Conservation (phyloP, 164 flowering plant species). For the Macadamia integrifolia region DNA sequence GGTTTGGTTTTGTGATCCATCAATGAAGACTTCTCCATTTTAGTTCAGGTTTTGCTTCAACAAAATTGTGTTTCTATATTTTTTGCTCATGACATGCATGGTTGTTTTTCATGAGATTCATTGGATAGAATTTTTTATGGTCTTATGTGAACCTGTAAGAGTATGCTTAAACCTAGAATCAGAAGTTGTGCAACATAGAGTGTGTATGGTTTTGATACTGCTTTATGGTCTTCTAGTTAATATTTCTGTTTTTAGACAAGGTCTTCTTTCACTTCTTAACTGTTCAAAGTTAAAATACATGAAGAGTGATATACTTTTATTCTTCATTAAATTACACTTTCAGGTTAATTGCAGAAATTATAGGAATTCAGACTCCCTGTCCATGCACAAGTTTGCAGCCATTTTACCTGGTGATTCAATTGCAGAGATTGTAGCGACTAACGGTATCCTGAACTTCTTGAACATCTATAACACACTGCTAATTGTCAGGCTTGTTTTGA, state of each 20-base stretch:
- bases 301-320: background rate
- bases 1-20: too few relatives aligned
- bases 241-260: background rate
- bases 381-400: slow-evolving; percentile 74
- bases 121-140: background rate
- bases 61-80: too few relatives aligned
- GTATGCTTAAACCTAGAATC: background rate
- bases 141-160: background rate
- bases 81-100: too few relatives aligned
- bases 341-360: slow-evolving; percentile 40
- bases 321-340: slow-evolving; percentile 15
- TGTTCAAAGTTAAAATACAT: background rate
- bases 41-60: too few relatives aligned
- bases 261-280: background rate
- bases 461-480: slow-evolving; percentile 78
- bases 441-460: slow-evolving; percentile 77
- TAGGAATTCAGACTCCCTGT: slow-evolving; percentile 24
- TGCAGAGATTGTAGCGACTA: slow-evolving; percentile 80
- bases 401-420: slow-evolving; percentile 91
- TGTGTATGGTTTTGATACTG: background rate
- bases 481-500: slow-evolving; percentile 83
- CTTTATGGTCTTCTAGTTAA: background rate
- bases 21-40: too few relatives aligned
- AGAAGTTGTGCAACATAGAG: background rate
- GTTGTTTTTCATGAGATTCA: background rate